These are phyloP conservation scores for Orbilia ellipsospora DNA, from an alignment of 2,329 filamentous ascomycete genomes.

Conservation along the genomic window DNA sequence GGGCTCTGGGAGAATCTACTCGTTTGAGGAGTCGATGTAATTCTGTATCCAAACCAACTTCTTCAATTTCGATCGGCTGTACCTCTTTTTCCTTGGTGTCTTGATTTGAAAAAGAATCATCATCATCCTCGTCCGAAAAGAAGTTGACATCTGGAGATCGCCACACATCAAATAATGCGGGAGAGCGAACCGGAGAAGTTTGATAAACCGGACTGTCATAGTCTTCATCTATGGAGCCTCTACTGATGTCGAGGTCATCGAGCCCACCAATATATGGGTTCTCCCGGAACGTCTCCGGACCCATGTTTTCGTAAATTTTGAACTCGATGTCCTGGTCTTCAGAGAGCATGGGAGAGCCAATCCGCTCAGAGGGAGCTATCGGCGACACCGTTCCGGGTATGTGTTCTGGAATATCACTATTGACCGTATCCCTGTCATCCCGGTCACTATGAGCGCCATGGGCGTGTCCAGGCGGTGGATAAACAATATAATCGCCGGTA, in stretches of 20 bases:
- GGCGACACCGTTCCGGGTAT: not conserved
- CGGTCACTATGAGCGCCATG: no score
- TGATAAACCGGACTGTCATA: not conserved
- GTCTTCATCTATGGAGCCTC: not conserved
- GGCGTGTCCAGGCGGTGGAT: no score
- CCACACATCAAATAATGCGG: not conserved
- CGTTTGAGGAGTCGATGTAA: not conserved
- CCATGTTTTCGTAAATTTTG: not conserved
- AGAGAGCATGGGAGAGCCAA: not conserved
- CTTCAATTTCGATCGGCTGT: not conserved
- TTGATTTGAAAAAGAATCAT: not conserved
- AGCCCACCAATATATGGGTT: not conserved
- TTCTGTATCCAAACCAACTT: not conserved
- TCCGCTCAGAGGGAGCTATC: not conserved
- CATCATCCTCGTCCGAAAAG: not conserved
- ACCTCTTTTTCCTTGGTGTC: not conserved
- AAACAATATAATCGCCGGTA: no score
- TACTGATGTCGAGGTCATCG: not conserved
- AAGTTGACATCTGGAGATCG: not conserved
- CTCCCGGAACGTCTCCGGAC: not conserved
- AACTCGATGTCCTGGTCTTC: not conserved
- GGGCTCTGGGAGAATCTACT: not conserved
- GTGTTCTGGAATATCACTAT: not conserved
- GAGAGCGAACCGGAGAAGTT: not conserved
- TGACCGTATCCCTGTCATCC: not conserved